Evolutionary conservation across 495 filamentous ascomycete species (phyloP).

Genomic region (Schizothecium vesticola): DNA sequence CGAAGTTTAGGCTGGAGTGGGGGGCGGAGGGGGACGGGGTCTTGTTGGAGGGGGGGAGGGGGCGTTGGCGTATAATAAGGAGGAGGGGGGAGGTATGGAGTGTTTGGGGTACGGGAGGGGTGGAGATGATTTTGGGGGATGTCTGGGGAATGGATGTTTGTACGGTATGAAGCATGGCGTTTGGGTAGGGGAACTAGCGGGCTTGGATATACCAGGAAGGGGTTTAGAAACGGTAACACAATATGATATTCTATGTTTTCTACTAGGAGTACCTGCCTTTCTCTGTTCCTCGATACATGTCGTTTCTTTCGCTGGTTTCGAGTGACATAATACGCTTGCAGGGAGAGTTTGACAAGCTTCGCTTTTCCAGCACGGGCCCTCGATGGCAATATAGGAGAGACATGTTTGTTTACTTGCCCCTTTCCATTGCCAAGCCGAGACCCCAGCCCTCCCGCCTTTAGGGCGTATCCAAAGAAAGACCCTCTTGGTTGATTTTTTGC

Average conservation of each 20-base stretch:
- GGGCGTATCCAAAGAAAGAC: not conserved
- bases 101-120: not conserved
- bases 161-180: not conserved
- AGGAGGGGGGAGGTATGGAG: not conserved
- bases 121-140: not conserved
- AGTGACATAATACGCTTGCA: too few relatives aligned
- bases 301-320: too few relatives aligned
- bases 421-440: too few relatives aligned
- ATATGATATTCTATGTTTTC: too few relatives aligned
- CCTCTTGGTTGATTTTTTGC: not conserved
- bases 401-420: too few relatives aligned
- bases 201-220: not conserved
- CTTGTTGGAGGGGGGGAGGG: not conserved
- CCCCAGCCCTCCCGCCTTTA: too few relatives aligned
- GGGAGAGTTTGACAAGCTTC: too few relatives aligned
- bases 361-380: too few relatives aligned
- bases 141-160: not conserved
- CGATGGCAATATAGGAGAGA: too few relatives aligned
- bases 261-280: too few relatives aligned
- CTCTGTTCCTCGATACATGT: too few relatives aligned
- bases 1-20: constrained; percentile 16
- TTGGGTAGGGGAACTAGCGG: not conserved
- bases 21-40: not conserved
- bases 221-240: not conserved
- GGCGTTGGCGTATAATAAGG: not conserved